Conservation (phyloP, 257 asterid species). For the Rauvolfia tetraphylla region DNA sequence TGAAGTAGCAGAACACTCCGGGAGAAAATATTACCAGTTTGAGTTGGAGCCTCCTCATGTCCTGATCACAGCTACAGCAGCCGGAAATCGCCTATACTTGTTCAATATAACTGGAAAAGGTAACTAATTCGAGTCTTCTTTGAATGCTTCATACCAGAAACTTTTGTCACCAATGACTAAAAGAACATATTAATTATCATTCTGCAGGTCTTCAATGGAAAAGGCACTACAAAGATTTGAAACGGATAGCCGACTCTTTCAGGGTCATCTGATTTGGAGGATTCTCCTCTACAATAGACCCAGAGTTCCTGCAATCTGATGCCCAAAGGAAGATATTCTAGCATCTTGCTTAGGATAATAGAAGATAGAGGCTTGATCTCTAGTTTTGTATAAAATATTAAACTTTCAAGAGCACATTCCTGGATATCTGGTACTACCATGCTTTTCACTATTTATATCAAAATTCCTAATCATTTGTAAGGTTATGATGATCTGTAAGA, state of each 20-base stretch:
- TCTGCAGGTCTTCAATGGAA: constrained; percentile 95
- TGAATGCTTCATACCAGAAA: constrained; percentile 5
- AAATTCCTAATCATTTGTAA: not conserved
- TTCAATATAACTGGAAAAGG: constrained; percentile 82
- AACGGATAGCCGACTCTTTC: constrained; percentile 76
- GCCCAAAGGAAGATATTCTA: not conserved
- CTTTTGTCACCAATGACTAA: not conserved
- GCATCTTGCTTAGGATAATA: not conserved
- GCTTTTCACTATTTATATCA: not conserved
- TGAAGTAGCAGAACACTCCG: constrained; percentile 53
- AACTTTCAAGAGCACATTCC: not conserved
- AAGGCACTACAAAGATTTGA: constrained; percentile 81
- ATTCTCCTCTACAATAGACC: not conserved
- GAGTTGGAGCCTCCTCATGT: constrained; percentile 94
- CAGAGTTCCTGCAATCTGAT: not conserved
- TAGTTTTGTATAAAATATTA: not conserved
- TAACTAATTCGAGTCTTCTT: constrained; percentile 20
- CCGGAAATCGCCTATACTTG: constrained; percentile 91
- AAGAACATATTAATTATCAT: constrained; percentile 9
- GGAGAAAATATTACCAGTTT: constrained; percentile 83
- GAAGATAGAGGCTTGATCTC: not conserved
- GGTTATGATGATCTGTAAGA: not conserved
- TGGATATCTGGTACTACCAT: not conserved
- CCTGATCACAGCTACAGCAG: constrained; percentile 90
- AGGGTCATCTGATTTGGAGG: constrained; percentile 45